Evolutionary conservation across 176 grass and related monocot genomes (phyloP), one percentile per base, ranked within the genome.

Genomic region (Avena eriantha): DNA sequence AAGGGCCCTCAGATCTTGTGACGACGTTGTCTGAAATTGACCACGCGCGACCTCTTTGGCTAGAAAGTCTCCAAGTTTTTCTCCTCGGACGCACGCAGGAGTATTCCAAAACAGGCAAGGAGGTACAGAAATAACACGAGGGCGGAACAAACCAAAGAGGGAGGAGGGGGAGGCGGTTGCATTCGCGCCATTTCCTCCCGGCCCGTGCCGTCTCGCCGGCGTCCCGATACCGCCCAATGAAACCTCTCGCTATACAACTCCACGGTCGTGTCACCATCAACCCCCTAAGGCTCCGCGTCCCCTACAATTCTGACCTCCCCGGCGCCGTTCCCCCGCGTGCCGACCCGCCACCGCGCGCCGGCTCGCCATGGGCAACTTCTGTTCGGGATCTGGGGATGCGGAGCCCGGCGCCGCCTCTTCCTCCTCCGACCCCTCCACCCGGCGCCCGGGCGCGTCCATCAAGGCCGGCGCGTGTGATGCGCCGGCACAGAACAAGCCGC

Each of bases 291-390:
- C 87, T 93, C 85, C 87, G 87, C 80, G 88, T 75, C 80, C 78
- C 90, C 72, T 60, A 18, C 33, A 59, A 49, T 21, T 51, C 71
- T 14, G 58, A 55, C 47, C 58, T 41, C 83, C 73, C 87, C 41
- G 72, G 77, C 54, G 76, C 80, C 83, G 82, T 81, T 60, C 47
- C 74, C 82, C 41, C 73, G 54, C 63, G 70, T 24, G 70, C 70
- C 70, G 48, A 55, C 77, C 56, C 70, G 48, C 77, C 66, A 33
- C 68, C 54, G 69, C 73, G 68, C 46, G 80, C 45, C 79, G 79
- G 60, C 84, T 56, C 50, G 83, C 89, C 87, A 93, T 96, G 94
- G 94, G 94, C 78, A 93, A 96, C 75, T 96, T 87, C 89, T 96
- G 92, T 87, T 85, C 94, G 68, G 76, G 84, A 64, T 85, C 87